A percentile compares a stretch with the other conserved stretches of the same genome.
These are phyloP conservation scores for Aquilaria agallochum DNA, from an alignment of 441 rosid genomes.

Conservation along the genomic window DNA sequence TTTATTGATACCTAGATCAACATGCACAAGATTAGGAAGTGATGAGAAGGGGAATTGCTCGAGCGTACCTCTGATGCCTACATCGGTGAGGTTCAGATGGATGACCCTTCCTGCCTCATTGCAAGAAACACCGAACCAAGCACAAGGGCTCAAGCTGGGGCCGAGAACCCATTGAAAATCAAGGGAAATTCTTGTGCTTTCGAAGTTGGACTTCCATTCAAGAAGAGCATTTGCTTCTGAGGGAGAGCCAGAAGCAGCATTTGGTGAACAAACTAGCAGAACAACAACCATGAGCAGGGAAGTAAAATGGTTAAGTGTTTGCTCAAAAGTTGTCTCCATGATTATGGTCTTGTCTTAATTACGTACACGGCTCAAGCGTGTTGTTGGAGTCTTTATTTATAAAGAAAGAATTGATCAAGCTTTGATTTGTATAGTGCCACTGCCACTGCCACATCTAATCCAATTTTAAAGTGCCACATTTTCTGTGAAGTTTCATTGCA, in stretches of 20 bases:
- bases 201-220: constrained; percentile 31
- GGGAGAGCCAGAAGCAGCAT: constrained; percentile 9
- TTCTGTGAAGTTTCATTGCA: no score
- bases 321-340: no score
- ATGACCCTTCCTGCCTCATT: constrained; percentile 12
- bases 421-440: no score
- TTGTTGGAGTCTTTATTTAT: no score
- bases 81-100: constrained; percentile 25
- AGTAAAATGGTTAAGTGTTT: background rate
- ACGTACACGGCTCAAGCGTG: no score
- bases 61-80: constrained; percentile 28
- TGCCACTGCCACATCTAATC: no score
- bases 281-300: background rate
- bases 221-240: constrained; percentile 29
- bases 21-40: constrained; percentile 21
- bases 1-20: constrained; percentile 24
- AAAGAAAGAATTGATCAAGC: no score
- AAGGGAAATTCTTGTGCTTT: constrained; percentile 10
- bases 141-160: constrained; percentile 15
- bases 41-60: constrained; percentile 20
- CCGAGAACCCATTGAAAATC: constrained; percentile 21
- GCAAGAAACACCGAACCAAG: constrained; percentile 37
- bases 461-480: no score
- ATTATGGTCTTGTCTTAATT: no score
- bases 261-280: background rate